Evolutionary conservation across 129 eudicot species (phyloP).

Genomic region (Chrysanthemum lavandulifolium): DNA sequence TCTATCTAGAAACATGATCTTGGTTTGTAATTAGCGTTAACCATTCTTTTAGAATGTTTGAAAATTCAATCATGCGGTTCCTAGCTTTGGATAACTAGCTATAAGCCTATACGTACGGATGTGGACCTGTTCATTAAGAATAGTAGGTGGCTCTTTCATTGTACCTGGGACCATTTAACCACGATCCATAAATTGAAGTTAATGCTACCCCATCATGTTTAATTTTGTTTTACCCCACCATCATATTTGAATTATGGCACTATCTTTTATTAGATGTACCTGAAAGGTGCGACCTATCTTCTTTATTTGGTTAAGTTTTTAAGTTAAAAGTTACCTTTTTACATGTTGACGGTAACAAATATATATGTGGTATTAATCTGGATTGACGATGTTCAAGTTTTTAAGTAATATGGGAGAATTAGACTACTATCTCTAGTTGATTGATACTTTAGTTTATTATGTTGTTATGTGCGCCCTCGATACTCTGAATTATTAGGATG

Average conservation of each 20-base stretch:
- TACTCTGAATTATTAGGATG: neutral
- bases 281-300: neutral
- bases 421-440: conserved; percentile 15
- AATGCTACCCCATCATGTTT: neutral
- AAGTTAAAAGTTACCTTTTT: conserved; percentile 1
- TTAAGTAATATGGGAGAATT: neutral
- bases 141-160: conserved; percentile 8
- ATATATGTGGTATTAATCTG: neutral
- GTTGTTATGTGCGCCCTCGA: neutral
- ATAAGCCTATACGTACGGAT: too few relatives aligned
- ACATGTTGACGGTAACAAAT: neutral
- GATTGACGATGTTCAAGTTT: conserved; percentile 24
- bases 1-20: neutral
- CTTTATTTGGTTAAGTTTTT: neutral
- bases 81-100: neutral
- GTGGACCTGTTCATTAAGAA: neutral
- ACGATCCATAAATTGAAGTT: neutral
- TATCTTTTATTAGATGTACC: neutral
- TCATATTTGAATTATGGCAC: neutral
- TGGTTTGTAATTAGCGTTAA: neutral
- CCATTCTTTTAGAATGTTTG: neutral
- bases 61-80: neutral
- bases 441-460: conserved; percentile 4
- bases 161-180: neutral
- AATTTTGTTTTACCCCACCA: too few relatives aligned